phyloP scores from a whole-genome alignment of 192 early-diverging fungal species.

The Backusella circina region DNA sequence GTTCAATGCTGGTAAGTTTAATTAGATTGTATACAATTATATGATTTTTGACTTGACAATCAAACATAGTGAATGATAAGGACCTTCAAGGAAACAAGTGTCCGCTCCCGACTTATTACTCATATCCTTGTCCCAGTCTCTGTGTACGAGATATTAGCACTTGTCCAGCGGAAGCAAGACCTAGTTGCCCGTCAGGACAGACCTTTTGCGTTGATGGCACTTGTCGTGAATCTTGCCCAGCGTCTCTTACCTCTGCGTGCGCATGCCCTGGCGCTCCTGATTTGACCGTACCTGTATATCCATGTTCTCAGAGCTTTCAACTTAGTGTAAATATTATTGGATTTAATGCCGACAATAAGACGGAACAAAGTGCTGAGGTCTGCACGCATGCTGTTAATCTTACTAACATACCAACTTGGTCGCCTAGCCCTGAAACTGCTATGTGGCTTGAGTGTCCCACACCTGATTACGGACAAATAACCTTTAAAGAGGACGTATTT shows the following conservation, averaged over 20 bases:
- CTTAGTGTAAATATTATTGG: not conserved
- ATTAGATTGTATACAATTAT: not conserved
- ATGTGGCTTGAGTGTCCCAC: constrained; percentile 34
- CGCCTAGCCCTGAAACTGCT: not conserved
- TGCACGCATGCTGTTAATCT: constrained; percentile 11
- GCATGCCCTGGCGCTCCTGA: constrained; percentile 21
- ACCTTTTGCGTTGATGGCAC: constrained; percentile 46
- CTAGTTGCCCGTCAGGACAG: constrained; percentile 38
- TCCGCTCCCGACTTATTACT: constrained; percentile 36
- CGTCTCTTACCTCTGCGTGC: constrained; percentile 26
- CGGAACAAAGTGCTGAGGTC: constrained; percentile 5
- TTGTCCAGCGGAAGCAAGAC: constrained; percentile 33
- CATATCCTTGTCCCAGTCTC: constrained; percentile 42
- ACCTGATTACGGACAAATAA: constrained; percentile 4
- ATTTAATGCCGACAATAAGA: constrained; percentile 20
- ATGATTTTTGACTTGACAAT: not conserved
- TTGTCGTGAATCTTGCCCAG: constrained; percentile 40
- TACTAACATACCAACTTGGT: not conserved
- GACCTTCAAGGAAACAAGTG: constrained; percentile 41
- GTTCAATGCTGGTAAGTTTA: not conserved
- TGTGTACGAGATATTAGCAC: constrained; percentile 43
- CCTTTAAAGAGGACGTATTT: constrained; percentile 28
- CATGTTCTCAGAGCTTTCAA: not conserved
- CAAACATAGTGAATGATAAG: constrained; percentile 42
- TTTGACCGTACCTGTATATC: constrained; percentile 18